These are phyloP conservation scores for Didymellaceae sp. DNA, from an alignment of 2,329 filamentous ascomycete genomes.

Conservation along the genomic window DNA sequence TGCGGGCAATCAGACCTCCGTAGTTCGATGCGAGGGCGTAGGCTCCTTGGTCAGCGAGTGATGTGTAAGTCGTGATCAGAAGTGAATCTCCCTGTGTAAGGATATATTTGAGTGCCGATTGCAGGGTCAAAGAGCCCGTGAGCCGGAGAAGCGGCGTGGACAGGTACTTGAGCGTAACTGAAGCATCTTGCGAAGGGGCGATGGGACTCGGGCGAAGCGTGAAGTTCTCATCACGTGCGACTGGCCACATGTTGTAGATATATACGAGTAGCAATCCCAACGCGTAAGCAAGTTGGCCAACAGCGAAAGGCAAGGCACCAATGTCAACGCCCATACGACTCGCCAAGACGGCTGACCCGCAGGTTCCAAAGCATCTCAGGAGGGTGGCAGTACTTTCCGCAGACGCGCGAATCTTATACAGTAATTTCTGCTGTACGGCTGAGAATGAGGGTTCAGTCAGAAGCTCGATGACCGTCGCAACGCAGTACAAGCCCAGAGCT, in stretches of 20 bases:
- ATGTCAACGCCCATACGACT: constrained; percentile 60
- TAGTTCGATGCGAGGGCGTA: constrained; percentile 94
- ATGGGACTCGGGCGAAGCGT: constrained; percentile 66
- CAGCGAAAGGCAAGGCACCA: constrained; percentile 85
- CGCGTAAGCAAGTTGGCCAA: constrained; percentile 83
- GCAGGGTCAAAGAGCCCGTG: constrained; percentile 81
- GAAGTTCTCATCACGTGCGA: constrained; percentile 67
- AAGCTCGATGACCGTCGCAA: constrained; percentile 74
- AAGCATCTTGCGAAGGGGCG: constrained; percentile 39
- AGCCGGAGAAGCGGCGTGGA: constrained; percentile 74
- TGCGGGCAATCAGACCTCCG: constrained; percentile 83
- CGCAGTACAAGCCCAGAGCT: constrained; percentile 61
- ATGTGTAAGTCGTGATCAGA: constrained; percentile 79
- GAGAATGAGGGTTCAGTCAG: constrained; percentile 88
- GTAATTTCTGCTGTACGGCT: constrained; percentile 79
- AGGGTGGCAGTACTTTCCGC: constrained; percentile 87
- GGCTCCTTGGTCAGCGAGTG: constrained; percentile 81
- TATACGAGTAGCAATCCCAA: constrained; percentile 74
- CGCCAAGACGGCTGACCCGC: constrained; percentile 71
- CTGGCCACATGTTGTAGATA: constrained; percentile 62
- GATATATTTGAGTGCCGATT: constrained; percentile 89
- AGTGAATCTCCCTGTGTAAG: constrained; percentile 94
- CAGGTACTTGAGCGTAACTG: constrained; percentile 56
- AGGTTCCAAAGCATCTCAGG: constrained; percentile 76
- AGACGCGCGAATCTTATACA: constrained; percentile 78